Conservation (phyloP, 2,329 filamentous ascomycete species). For the Leptoxyphium fumago region DNA sequence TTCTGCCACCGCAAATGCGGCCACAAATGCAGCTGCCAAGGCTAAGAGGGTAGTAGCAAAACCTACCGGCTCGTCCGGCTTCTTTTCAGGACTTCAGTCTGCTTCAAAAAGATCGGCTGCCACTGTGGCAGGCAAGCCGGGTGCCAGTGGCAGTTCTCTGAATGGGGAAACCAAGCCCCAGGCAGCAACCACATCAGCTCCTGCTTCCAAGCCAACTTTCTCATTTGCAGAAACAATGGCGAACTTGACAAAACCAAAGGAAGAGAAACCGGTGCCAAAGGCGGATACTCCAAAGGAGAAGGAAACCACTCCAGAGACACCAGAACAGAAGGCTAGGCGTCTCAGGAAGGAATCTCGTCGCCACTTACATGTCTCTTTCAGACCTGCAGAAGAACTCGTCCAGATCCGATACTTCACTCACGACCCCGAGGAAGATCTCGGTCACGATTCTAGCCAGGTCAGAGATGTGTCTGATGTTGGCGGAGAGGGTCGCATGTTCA, state of each 20-base stretch:
- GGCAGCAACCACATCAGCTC: constrained; percentile 4
- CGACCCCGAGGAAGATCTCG: constrained; percentile 55
- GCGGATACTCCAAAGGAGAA: constrained; percentile 30
- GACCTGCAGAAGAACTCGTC: constrained; percentile 50
- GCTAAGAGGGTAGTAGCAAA: constrained; percentile 8
- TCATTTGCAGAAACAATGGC: constrained; percentile 25
- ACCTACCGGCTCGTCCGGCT: constrained; percentile 15
- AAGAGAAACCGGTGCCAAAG: constrained; percentile 34
- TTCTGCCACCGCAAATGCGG: constrained; percentile 5
- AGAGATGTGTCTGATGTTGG: constrained; percentile 59
- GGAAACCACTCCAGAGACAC: constrained; percentile 43
- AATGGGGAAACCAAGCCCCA: constrained; percentile 16
- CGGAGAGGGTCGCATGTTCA: constrained; percentile 43
- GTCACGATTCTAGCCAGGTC: constrained; percentile 51
- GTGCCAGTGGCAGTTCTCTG: constrained; percentile 10
- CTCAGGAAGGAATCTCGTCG: constrained; percentile 58
- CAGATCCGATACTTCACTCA: constrained; percentile 57
- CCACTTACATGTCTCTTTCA: constrained; percentile 57
- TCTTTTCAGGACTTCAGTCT: constrained; percentile 32
- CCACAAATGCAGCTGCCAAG: constrained; percentile 25
- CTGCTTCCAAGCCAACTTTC: constrained; percentile 19
- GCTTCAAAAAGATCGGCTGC: constrained; percentile 29
- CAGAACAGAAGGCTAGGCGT: constrained; percentile 51
- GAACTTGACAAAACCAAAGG: constrained; percentile 39
- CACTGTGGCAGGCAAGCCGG: constrained; percentile 12